Evolutionary conservation across 2,329 filamentous ascomycete genomes (phyloP), one percentile per base, ranked within the genome.

Genomic region (Trichoderma sp.): DNA sequence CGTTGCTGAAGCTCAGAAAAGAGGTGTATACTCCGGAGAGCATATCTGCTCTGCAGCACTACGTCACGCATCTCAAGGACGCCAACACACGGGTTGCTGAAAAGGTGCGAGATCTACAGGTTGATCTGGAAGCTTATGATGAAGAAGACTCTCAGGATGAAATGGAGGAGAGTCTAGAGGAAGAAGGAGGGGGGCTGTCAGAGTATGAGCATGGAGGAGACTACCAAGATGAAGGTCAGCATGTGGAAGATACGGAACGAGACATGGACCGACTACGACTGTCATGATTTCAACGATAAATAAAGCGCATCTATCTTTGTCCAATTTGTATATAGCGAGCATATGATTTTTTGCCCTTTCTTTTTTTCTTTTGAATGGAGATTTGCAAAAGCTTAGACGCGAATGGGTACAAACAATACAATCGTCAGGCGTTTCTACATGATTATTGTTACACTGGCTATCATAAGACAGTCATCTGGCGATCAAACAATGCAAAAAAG

Each of bases 141-240:
- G 83, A 86, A 0, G 83, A 86, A 1, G 78, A 75, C 2, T 74
- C 81, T 0, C 75, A 76, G 11, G 76, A 75, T 1, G 76, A 75
- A 10, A 76, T 75, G 1, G 76, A 73, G 1, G 78, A 79, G 61
- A 75, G 63, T 7, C 78, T 79, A 60, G 76, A 65, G 1, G 86
- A 85, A 77, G 85, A 47, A 43, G 40, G 40, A n/a, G 40, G 85
- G 73, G 81, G 79, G 70, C 79, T 78, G 29, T 83, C 88, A 82
- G 80, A 83, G 67, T 86, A 88, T 74, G 84, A 88, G 81, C 86
- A 84, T 3, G 79, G 81, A 66, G 79, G 81, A 66, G 81, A 83
- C 8, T 85, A 85, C 74, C 75, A 79, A 2, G 84, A 87, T 68
- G 84, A 88, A 81, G 81, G 78, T 33, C 76, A 78, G 70, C 80